Base-by-base conservation (phyloP, 2,329 filamentous ascomycete species). In the Colletotrichum phormii region DNA sequence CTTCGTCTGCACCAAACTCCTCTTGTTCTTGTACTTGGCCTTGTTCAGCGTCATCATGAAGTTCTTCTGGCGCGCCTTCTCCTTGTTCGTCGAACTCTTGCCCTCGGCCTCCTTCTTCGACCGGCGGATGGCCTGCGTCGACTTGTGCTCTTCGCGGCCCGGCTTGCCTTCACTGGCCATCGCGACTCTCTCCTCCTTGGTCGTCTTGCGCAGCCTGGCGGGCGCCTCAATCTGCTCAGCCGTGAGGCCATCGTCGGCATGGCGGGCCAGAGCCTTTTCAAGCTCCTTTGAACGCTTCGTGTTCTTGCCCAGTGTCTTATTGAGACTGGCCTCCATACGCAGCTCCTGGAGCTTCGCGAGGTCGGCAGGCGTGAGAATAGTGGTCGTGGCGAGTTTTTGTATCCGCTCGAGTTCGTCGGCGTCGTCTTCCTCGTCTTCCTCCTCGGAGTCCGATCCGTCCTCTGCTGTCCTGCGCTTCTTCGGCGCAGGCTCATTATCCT, bases 31-130 rank as follows among this genome's bases (percentile, higher is more conserved):
- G 77, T 89, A 90, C 88, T 97, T 97, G 12, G 97, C 97, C 87
- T 99, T 98, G 72, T 96, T 94, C 73, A 99, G 85, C 51, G 96
- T 98, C 97, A 99, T 99, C 78, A 99, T 82, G 84, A 99, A 97
- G 83, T 99, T 99, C 93, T 99, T 99, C 89, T 94, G 95, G 77
- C 96, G 88, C 54, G 94, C 91, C 90, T 99, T 99, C 87, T 99
- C 97, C 86, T 94, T 94, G 85, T 99, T 99, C 76, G 96, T 98
- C 49, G 95, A 95, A 81, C 94, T 97, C 91, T 98, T 98, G 79
- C 97, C 97, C 84, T 95, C 90, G 2, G 91, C 89, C 78, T 92
- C 91, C 89, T 97, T 97, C 88, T 95, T 94, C 81, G 94, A 91
- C 87, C 95, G 94, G 78, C 94, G 89, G 80, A 94, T 92, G 18